These are phyloP conservation scores for Phialocephala sp. DNA, from an alignment of 2,329 filamentous ascomycete species.

Conservation along the genomic window DNA sequence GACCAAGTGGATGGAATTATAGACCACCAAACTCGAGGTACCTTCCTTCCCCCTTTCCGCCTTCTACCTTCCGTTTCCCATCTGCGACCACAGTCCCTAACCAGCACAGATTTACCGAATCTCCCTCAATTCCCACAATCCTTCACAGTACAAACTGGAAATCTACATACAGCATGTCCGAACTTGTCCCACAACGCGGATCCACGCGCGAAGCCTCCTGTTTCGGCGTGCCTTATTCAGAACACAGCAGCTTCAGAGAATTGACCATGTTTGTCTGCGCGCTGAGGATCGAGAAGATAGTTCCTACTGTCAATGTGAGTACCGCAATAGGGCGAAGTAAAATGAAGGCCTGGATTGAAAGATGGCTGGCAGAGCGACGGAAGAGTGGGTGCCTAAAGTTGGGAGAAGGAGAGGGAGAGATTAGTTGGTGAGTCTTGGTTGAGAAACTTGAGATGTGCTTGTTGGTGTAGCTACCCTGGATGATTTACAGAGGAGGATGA, in stretches of 20 bases:
- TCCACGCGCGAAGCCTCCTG: constrained; percentile 83
- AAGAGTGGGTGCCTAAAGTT: constrained; percentile 56
- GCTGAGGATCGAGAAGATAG: constrained; percentile 83
- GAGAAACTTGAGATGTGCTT: not conserved
- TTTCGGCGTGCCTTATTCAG: constrained; percentile 93
- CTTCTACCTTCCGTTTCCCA: constrained; percentile 9
- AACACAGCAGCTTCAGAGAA: constrained; percentile 95
- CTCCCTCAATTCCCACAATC: constrained; percentile 67
- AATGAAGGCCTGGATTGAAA: constrained; percentile 70
- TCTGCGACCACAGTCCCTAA: not conserved
- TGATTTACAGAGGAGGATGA: not conserved
- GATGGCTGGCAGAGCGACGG: constrained; percentile 64
- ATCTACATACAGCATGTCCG: constrained; percentile 70
- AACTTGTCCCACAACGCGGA: constrained; percentile 82
- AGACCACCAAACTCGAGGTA: constrained; percentile 68
- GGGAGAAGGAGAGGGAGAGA: constrained; percentile 37
- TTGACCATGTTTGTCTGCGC: constrained; percentile 91
- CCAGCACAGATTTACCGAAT: constrained; percentile 55
- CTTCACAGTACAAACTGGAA: constrained; percentile 71
- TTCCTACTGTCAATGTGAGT: constrained; percentile 89
- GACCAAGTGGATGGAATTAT: constrained; percentile 95
- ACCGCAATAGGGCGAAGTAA: constrained; percentile 60
- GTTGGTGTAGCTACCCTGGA: not conserved
- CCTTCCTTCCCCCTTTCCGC: constrained; percentile 19
- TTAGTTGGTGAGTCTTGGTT: constrained; percentile 35